These are phyloP conservation scores for Mycena floridula DNA, from an alignment of 768 basidiomycete species.

Conservation along the genomic window DNA sequence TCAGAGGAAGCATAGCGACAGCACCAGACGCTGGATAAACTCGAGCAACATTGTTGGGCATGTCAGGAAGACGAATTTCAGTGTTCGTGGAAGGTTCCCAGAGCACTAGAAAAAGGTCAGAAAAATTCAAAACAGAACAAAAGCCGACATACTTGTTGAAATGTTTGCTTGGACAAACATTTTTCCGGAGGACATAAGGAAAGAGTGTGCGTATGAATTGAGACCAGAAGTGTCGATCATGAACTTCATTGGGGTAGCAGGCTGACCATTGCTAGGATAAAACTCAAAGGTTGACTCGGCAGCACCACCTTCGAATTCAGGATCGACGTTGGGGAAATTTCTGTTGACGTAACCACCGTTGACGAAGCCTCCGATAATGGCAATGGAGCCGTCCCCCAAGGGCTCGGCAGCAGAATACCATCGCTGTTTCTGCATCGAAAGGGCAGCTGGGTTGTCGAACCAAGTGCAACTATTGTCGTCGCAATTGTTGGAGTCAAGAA, in stretches of 20 bases:
- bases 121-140: not conserved
- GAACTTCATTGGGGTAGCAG: constrained; percentile 55
- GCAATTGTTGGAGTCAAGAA: constrained; percentile 52
- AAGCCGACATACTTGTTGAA: constrained; percentile 51
- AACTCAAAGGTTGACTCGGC: constrained; percentile 84
- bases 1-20: constrained; percentile 85
- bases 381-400: constrained; percentile 70
- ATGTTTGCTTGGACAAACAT: constrained; percentile 81
- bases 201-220: constrained; percentile 73
- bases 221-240: constrained; percentile 67
- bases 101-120: not conserved
- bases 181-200: constrained; percentile 69
- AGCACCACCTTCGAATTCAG: constrained; percentile 53
- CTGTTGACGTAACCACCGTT: constrained; percentile 78
- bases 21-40: constrained; percentile 91
- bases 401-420: constrained; percentile 81
- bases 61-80: constrained; percentile 61
- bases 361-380: constrained; percentile 76
- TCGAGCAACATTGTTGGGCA: constrained; percentile 69
- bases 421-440: constrained; percentile 62
- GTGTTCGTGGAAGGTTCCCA: constrained; percentile 51
- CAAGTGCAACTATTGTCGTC: constrained; percentile 64
- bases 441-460: constrained; percentile 60
- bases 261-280: constrained; percentile 54
- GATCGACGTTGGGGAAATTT: constrained; percentile 66